These are phyloP conservation scores for Peziza echinospora DNA, from an alignment of 495 filamentous ascomycete genomes.

Conservation along the genomic window DNA sequence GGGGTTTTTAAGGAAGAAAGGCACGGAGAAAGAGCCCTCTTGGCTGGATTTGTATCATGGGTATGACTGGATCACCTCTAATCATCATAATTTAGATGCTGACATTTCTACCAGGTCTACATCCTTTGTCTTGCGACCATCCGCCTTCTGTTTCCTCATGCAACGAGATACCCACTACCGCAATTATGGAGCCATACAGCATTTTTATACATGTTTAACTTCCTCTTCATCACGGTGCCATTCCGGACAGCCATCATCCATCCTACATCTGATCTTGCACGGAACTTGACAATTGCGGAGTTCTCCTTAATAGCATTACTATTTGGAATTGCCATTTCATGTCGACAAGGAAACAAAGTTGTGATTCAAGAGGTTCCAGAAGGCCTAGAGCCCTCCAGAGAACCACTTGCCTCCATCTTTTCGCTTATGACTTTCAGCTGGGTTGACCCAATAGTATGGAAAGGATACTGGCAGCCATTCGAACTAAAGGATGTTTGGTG, in stretches of 20 bases:
- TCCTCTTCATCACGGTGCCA: conserved; percentile 49
- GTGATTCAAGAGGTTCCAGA: conserved; percentile 73
- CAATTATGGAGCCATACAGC: conserved; percentile 86
- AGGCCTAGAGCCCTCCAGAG: conserved; percentile 59
- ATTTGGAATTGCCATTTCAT: conserved; percentile 50
- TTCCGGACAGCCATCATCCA: conserved; percentile 78
- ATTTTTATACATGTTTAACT: conserved; percentile 60
- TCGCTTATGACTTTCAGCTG: conserved; percentile 76
- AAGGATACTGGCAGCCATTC: conserved; percentile 72
- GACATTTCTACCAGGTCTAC: conserved; percentile 41
- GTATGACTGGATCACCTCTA: conserved; percentile 39
- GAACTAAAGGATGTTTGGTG: conserved; percentile 84
- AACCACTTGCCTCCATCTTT: conserved; percentile 69
- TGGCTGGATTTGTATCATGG: conserved; percentile 22
- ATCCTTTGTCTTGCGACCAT: conserved; percentile 50
- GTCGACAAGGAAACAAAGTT: conserved; percentile 77
- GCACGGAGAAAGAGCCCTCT: conserved; percentile 26
- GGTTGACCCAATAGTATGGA: conserved; percentile 74
- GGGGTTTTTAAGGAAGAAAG: conserved; percentile 27
- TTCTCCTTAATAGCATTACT: conserved; percentile 57
- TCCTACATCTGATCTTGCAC: conserved; percentile 37
- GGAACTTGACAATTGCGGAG: conserved; percentile 40
- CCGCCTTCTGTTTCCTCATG: conserved; percentile 49
- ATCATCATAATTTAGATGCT: neutral
- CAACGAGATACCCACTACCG: conserved; percentile 37